phyloP scores from a whole-genome alignment of 352 stramenopile species.

The Globisporangium okanoganense region DNA sequence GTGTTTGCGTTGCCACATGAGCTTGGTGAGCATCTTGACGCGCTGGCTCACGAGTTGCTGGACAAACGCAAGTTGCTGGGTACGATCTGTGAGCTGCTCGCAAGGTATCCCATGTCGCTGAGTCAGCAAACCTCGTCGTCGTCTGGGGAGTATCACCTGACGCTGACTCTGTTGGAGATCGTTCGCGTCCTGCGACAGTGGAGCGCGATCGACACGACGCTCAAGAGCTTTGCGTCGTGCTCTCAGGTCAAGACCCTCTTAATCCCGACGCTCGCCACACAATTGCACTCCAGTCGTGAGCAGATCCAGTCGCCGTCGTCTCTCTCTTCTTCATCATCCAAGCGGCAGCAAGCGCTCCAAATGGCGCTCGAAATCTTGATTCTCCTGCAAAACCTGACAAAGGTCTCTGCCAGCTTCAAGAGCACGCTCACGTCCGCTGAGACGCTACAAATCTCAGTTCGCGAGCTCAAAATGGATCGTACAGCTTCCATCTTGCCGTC shows the following conservation, averaged over 20 bases:
- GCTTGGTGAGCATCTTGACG: neutral
- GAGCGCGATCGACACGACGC: slow-evolving; percentile 1
- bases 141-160: neutral
- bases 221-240: neutral
- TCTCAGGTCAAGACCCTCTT: neutral
- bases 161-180: slow-evolving; percentile 1
- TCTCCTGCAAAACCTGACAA: neutral
- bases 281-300: neutral
- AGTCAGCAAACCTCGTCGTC: neutral
- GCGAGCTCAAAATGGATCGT: neutral
- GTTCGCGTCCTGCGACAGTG: slow-evolving; percentile 9
- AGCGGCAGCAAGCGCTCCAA: neutral
- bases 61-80: neutral
- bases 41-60: slow-evolving; percentile 4
- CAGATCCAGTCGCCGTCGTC: neutral
- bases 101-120: neutral
- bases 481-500: neutral
- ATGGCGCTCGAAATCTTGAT: neutral
- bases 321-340: neutral
- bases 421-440: neutral
- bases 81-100: slow-evolving; percentile 1
- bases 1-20: slow-evolving; percentile 17
- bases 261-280: neutral
- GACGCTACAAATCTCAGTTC: neutral
- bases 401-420: neutral